These are phyloP conservation scores for Pichia sp. DNA, from an alignment of 1,139 yeast species.

Conservation along the genomic window DNA sequence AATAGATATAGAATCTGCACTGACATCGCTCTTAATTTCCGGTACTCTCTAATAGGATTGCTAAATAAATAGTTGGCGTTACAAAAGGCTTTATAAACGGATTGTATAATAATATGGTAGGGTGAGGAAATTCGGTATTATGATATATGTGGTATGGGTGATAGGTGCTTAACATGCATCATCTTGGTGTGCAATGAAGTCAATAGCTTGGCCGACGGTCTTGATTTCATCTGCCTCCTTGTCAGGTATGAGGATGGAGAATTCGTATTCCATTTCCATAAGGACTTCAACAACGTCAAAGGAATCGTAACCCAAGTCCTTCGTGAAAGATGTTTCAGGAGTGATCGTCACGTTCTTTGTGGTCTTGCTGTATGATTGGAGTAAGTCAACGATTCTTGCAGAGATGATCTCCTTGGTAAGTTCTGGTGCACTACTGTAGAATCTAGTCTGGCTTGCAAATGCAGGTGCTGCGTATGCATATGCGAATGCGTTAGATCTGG, in stretches of 20 bases:
- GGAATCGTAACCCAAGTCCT: slow-evolving; percentile 80
- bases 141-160: no score
- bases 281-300: slow-evolving; percentile 85
- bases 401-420: slow-evolving; percentile 65
- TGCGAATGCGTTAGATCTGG: slow-evolving; percentile 20
- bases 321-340: slow-evolving; percentile 54
- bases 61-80: no score
- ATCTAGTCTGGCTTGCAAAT: slow-evolving; percentile 27
- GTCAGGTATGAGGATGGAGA: slow-evolving; percentile 69
- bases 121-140: no score
- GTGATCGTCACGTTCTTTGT: slow-evolving; percentile 39
- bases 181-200: slow-evolving; percentile 64
- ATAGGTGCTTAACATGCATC: slow-evolving; percentile 59
- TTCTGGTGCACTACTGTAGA: slow-evolving; percentile 57
- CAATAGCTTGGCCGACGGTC: slow-evolving; percentile 78
- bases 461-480: slow-evolving; percentile 42
- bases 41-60: no score
- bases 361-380: slow-evolving; percentile 75
- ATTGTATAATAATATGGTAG: no score
- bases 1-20: no score
- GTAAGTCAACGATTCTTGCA: slow-evolving; percentile 69
- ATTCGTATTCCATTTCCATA: slow-evolving; percentile 84
- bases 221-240: slow-evolving; percentile 77
- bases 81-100: no score
- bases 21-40: no score